phyloP scores from a whole-genome alignment of 768 basidiomycete species.

The Serendipita sp. region DNA sequence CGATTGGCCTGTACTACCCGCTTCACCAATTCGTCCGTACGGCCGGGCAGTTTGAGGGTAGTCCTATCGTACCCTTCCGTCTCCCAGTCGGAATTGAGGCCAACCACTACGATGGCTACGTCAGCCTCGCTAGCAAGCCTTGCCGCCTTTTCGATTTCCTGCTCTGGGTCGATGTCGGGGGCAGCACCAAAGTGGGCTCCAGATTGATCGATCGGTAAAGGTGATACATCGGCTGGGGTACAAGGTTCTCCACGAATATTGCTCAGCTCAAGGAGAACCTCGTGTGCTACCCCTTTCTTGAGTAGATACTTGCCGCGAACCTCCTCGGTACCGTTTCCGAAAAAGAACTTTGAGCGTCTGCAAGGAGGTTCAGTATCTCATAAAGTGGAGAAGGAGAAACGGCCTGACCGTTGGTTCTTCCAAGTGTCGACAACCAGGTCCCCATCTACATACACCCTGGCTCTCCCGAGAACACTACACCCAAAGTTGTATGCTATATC shows the following conservation, averaged over 20 bases:
- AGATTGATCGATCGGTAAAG: conserved; percentile 19
- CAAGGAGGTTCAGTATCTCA: too few relatives aligned
- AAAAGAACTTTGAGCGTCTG: conserved; percentile 18
- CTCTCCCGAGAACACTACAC: conserved; percentile 20
- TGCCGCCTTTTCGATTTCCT: conserved; percentile 27
- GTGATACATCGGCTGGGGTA: conserved; percentile 21
- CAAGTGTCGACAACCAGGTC: conserved; percentile 32
- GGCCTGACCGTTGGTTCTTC: conserved; percentile 22
- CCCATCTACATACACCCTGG: conserved; percentile 42
- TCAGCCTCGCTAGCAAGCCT: conserved; percentile 18
- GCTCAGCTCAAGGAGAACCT: conserved; percentile 20
- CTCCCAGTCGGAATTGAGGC: conserved; percentile 39
- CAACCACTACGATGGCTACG: conserved; percentile 34
- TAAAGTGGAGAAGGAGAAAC: too few relatives aligned
- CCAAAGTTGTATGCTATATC: conserved; percentile 23
- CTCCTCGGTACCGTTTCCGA: conserved; percentile 30
- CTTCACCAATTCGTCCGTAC: conserved; percentile 34
- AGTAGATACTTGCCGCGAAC: conserved; percentile 23
- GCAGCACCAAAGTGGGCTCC: conserved; percentile 27
- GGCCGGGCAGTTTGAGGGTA: conserved; percentile 30
- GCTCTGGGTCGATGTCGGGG: conserved; percentile 25
- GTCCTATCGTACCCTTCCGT: conserved; percentile 9
- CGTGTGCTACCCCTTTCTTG: conserved; percentile 28
- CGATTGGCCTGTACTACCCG: conserved; percentile 36
- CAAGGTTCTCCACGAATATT: conserved; percentile 16